phyloP scores from a whole-genome alignment of 805 yeast species.

The Teunomyces gatunensis region DNA sequence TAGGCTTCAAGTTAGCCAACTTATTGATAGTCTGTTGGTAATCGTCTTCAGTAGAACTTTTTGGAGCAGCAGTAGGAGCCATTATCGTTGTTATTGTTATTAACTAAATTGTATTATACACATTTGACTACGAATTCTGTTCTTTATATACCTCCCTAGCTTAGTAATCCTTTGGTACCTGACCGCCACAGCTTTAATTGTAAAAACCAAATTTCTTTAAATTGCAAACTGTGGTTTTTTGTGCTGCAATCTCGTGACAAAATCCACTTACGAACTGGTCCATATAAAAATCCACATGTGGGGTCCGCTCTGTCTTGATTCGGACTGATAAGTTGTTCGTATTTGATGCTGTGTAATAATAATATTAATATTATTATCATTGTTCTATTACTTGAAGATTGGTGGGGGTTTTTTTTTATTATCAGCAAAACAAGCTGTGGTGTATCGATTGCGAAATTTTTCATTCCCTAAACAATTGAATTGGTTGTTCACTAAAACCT shows the following conservation, averaged over 20 bases:
- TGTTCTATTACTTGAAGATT: too few species aligned
- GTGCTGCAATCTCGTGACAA: not conserved
- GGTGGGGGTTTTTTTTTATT: too few species aligned
- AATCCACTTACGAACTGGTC: not conserved
- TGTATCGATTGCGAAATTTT: too few species aligned
- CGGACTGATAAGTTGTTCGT: too few species aligned
- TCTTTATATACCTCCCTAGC: not conserved
- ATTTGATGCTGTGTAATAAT: too few species aligned
- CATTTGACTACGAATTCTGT: not conserved
- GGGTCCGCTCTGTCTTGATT: too few species aligned
- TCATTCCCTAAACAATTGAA: not conserved
- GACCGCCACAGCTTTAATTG: not conserved
- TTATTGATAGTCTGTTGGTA: constrained; percentile 14
- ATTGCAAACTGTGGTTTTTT: not conserved
- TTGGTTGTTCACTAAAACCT: not conserved
- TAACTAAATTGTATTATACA: not conserved
- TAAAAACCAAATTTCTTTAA: not conserved
- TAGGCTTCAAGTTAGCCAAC: constrained; percentile 13
- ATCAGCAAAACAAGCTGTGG: too few species aligned
- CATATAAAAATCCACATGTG: too few species aligned
- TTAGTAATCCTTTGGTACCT: not conserved
- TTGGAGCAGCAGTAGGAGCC: constrained; percentile 7
- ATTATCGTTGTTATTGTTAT: not conserved
- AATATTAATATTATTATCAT: too few species aligned
- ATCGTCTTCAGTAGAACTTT: constrained; percentile 8